A percentile compares a stretch with the other conserved stretches of the same genome.
These are phyloP conservation scores for Penicillium egyptiacum DNA, from an alignment of 495 filamentous ascomycete genomes.

Conservation along the genomic window DNA sequence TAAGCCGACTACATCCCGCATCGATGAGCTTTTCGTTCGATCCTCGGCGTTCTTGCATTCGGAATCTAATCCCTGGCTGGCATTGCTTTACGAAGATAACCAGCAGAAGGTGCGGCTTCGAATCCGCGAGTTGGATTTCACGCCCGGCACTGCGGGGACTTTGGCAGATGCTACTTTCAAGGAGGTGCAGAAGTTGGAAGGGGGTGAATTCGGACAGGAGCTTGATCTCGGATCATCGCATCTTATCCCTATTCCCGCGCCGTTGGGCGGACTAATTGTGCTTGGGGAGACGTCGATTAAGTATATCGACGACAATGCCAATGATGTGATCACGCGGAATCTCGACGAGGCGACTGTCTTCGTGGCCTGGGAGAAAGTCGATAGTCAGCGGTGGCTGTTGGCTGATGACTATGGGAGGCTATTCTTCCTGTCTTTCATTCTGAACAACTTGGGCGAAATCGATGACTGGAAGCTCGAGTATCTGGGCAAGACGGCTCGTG, in stretches of 20 bases:
- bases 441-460: conserved; percentile 63
- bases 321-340: conserved; percentile 56
- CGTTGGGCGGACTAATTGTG: conserved; percentile 70
- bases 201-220: conserved; percentile 50
- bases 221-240: conserved; percentile 73
- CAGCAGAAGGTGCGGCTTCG: conserved; percentile 62
- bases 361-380: conserved; percentile 82
- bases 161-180: conserved; percentile 52
- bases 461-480: conserved; percentile 63
- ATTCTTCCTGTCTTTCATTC: conserved; percentile 72
- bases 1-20: conserved; percentile 67
- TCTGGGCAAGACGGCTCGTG: conserved; percentile 71
- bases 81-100: conserved; percentile 77
- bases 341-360: conserved; percentile 77
- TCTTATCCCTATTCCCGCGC: conserved; percentile 77
- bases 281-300: conserved; percentile 81
- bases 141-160: conserved; percentile 44
- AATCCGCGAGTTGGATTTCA: conserved; percentile 56
- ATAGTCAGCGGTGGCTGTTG: conserved; percentile 76
- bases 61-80: conserved; percentile 71
- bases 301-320: conserved; percentile 74
- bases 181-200: conserved; percentile 40
- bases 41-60: conserved; percentile 79
- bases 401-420: conserved; percentile 87
- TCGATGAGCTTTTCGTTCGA: conserved; percentile 84